A percentile compares a stretch with the other conserved stretches of the same genome.
These are phyloP conservation scores for Hyaloscypha variabilis DNA, from an alignment of 495 filamentous ascomycete species.

Conservation along the genomic window DNA sequence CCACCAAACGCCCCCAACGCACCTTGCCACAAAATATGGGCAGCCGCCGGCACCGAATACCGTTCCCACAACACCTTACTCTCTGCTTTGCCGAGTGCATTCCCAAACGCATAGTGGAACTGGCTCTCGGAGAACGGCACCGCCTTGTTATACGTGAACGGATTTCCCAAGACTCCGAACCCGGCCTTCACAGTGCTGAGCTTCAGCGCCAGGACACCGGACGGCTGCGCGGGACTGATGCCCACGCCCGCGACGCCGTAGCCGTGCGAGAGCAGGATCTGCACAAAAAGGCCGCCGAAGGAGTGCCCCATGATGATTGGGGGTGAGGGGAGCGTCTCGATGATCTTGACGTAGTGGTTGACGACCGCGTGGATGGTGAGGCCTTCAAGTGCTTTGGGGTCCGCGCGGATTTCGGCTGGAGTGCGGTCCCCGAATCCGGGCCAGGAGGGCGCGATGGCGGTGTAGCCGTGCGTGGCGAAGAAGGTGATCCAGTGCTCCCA, in stretches of 20 bases:
- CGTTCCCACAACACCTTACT: slow-evolving; percentile 24
- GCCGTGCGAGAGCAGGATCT: slow-evolving; percentile 26
- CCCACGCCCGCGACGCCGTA: slow-evolving; percentile 25
- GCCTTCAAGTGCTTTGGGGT: slow-evolving; percentile 23
- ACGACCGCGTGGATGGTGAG: slow-evolving; percentile 22
- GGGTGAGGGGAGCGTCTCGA: slow-evolving; percentile 17
- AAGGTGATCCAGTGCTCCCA: slow-evolving; percentile 31
- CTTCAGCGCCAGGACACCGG: slow-evolving; percentile 22
- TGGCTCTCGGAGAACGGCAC: slow-evolving; percentile 27
- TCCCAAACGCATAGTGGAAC: slow-evolving; percentile 31
- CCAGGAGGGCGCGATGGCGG: slow-evolving; percentile 29
- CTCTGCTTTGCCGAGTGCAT: slow-evolving; percentile 19
- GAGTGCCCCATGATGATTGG: slow-evolving; percentile 32
- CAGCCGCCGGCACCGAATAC: slow-evolving; percentile 27
- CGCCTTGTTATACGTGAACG: slow-evolving; percentile 24
- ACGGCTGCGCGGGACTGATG: slow-evolving; percentile 25
- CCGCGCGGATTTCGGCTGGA: slow-evolving; percentile 16
- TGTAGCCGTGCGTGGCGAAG: slow-evolving; percentile 22
- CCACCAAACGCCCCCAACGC: slow-evolving; percentile 17
- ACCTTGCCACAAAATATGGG: slow-evolving; percentile 29
- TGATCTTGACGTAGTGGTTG: slow-evolving; percentile 26
- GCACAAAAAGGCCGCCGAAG: slow-evolving; percentile 28
- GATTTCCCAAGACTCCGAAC: slow-evolving; percentile 22
- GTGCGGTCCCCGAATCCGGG: slow-evolving; percentile 26
- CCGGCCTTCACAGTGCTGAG: slow-evolving; percentile 23